Evolutionary conservation across 2,329 filamentous ascomycete genomes (phyloP).

Genomic region (Fusarium sp.): DNA sequence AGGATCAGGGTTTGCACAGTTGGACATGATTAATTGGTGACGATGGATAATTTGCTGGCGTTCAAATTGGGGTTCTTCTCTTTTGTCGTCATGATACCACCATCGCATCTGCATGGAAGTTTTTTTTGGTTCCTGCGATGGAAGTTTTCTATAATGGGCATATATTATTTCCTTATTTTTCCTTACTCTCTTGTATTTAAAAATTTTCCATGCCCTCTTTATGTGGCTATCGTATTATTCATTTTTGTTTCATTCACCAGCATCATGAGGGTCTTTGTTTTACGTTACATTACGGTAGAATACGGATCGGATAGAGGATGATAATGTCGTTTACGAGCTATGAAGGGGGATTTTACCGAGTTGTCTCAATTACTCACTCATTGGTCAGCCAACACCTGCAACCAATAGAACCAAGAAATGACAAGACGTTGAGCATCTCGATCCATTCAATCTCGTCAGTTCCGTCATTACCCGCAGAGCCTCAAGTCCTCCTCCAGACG

Average conservation of each 20-base stretch:
- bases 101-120: not conserved
- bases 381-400: not conserved
- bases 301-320: not conserved
- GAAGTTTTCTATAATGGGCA: not conserved
- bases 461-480: constrained; percentile 12
- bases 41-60: not conserved
- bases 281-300: not conserved
- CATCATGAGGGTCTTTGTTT: not conserved
- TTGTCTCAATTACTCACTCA: not conserved
- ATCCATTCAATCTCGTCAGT: not conserved
- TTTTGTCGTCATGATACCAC: constrained; percentile 20
- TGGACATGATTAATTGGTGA: not conserved
- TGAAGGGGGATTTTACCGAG: not conserved
- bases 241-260: not conserved
- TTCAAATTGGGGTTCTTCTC: not conserved
- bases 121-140: not conserved
- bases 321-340: not conserved
- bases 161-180: not conserved
- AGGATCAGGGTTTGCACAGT: not conserved
- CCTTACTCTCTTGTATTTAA: not conserved
- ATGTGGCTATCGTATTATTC: not conserved
- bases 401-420: not conserved
- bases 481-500: not conserved
- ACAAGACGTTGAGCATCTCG: not conserved
- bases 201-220: not conserved